Base-by-base conservation (phyloP, 2,329 filamentous ascomycete genomes). In the Aspergillus fumigatiaffinis region DNA sequence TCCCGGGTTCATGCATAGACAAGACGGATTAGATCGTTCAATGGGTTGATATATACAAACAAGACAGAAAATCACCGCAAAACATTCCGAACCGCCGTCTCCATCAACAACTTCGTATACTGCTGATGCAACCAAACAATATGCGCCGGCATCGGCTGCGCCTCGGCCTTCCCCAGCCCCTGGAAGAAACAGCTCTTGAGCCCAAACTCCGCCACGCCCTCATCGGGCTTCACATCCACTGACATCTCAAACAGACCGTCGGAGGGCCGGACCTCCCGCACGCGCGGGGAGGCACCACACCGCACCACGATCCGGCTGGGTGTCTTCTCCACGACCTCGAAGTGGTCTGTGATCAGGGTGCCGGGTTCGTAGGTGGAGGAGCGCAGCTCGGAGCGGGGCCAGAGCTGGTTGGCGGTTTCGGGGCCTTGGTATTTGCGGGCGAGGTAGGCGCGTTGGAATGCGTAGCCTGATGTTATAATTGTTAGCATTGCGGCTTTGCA, bases 201-300 rank as follows among this genome's bases (percentile, higher is more conserved):
- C 2, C 79, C 77, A 62, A 90, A 83, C 70, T 88, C 86, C 2
- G 82, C 87, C 58, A 85, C 81, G 12, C 80, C 80, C 35, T 81
- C 75, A 5, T 82, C 79, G 66, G 80, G 77, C 72, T 89, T 85
- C 17, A 89, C 73, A 12, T 78, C 77, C 3, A 85, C 86, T 20
- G 78, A 79, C 66, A 89, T 86, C 69, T 87, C 80, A 61, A 90
- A 89, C 26, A 90, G 74, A 0, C 87, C 87, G 66, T 90, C 87
- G 1, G 81, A 83, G 8, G 79, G 76, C 7, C 87, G 79, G 1
- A 83, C 79, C 0, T 76, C 81, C 48, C 75, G 76, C 48, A 82
- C 82, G 23, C 84, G 77, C 0, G 87, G 87, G 1, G 83, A 84
- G 60, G 87, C 87, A 17, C 87, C 87, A 62, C 84, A 87, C 23